Conservation (phyloP, 2,329 filamentous ascomycete species). For the Pyrenophora tritici-repentis region DNA sequence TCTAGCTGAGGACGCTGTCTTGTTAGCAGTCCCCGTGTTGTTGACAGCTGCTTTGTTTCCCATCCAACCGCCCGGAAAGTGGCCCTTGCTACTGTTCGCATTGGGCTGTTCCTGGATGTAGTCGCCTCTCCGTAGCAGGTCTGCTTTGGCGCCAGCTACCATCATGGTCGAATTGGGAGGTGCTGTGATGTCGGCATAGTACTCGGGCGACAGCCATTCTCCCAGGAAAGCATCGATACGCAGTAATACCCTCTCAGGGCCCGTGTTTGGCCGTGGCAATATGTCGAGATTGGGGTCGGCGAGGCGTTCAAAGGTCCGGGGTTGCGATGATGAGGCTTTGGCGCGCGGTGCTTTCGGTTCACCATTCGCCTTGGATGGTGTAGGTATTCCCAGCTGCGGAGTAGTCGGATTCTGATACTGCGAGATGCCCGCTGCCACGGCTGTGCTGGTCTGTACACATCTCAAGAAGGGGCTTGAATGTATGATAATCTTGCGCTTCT, state of each 20-base stretch:
- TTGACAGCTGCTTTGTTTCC: slow-evolving; percentile 38
- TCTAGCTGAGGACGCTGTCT: slow-evolving; percentile 31
- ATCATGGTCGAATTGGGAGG: slow-evolving; percentile 86
- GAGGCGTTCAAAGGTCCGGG: slow-evolving; percentile 38
- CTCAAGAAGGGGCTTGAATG: slow-evolving; percentile 93
- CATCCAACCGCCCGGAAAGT: slow-evolving; percentile 63
- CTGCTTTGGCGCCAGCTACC: slow-evolving; percentile 85
- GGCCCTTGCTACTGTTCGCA: slow-evolving; percentile 49
- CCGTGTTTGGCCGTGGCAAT: slow-evolving; percentile 39
- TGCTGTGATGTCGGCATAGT: slow-evolving; percentile 89
- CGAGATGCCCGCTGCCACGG: slow-evolving; percentile 82
- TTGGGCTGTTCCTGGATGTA: slow-evolving; percentile 54
- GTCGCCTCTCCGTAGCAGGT: slow-evolving; percentile 78
- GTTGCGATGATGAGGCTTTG: slow-evolving; percentile 26
- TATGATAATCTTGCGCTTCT: slow-evolving; percentile 77
- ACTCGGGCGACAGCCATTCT: slow-evolving; percentile 92
- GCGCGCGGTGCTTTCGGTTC: slow-evolving; percentile 21
- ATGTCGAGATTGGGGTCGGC: slow-evolving; percentile 46
- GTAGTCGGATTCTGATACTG: slow-evolving; percentile 58
- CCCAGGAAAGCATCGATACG: slow-evolving; percentile 91
- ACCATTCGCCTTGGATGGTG: slow-evolving; percentile 24
- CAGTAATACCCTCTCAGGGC: slow-evolving; percentile 53
- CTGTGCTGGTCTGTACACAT: slow-evolving; percentile 90
- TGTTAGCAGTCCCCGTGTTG: slow-evolving; percentile 25
- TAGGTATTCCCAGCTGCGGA: slow-evolving; percentile 27